Evolutionary conservation across 225 moss, liverwort and hornwort genomes (phyloP).

Genomic region (Polytrichum formosum): DNA sequence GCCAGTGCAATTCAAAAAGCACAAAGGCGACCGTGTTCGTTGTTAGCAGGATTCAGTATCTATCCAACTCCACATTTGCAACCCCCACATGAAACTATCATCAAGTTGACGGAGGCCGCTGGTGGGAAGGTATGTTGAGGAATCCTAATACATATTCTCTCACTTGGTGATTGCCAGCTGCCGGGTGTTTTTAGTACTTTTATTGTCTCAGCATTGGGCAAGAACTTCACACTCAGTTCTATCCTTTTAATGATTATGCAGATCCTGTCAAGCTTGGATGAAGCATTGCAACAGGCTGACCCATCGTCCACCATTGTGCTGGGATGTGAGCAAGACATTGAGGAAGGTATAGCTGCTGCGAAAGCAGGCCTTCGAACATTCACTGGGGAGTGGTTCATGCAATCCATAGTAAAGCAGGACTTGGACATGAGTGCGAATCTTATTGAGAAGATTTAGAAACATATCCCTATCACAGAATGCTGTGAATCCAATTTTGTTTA

Average conservation of each 20-base stretch:
- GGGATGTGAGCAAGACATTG: conserved; percentile 62
- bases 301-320: conserved; percentile 41
- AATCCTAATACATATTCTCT: too few relatives aligned
- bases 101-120: conserved; percentile 55
- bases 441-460: neutral
- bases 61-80: conserved; percentile 63
- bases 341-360: conserved; percentile 36
- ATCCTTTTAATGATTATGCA: conserved; percentile 13
- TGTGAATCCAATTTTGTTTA: too few relatives aligned
- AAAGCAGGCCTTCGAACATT: conserved; percentile 59
- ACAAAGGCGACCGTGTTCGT: conserved; percentile 42
- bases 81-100: conserved; percentile 54
- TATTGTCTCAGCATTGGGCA: too few relatives aligned
- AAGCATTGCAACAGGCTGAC: conserved; percentile 44
- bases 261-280: conserved; percentile 59
- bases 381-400: conserved; percentile 77
- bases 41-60: conserved; percentile 57
- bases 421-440: conserved; percentile 44
- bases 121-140: conserved; percentile 67
- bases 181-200: too few relatives aligned
- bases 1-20: conserved; percentile 52
- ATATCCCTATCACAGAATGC: neutral
- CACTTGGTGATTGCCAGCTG: too few relatives aligned
- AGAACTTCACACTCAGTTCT: neutral
- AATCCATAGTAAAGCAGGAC: conserved; percentile 68